These are phyloP conservation scores for Russula emetica DNA, from an alignment of 768 basidiomycete species.

Conservation along the genomic window DNA sequence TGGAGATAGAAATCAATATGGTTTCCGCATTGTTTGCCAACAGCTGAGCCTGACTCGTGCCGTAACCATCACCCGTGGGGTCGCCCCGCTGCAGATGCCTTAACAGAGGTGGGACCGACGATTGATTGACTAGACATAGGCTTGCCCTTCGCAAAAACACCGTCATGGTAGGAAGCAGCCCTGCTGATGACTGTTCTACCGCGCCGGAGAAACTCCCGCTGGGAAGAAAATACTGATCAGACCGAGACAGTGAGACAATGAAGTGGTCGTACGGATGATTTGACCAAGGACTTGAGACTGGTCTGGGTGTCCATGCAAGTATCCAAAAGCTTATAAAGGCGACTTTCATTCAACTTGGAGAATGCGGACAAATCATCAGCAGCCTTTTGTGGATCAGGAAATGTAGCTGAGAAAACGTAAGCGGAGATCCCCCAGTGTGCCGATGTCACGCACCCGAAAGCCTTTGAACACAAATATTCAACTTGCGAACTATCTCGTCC, in stretches of 20 bases:
- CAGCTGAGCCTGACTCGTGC: constrained; percentile 37
- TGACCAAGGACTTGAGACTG: constrained; percentile 74
- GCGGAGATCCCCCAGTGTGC: neutral
- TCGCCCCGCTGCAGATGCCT: constrained; percentile 54
- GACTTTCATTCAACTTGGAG: constrained; percentile 79
- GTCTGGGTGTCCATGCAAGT: constrained; percentile 80
- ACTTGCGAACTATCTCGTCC: constrained; percentile 50
- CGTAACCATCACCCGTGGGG: constrained; percentile 34
- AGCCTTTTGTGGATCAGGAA: constrained; percentile 69
- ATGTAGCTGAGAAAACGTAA: constrained; percentile 39
- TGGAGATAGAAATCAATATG: constrained; percentile 60
- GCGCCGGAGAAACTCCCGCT: constrained; percentile 78
- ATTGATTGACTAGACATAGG: constrained; percentile 75
- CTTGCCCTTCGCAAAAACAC: constrained; percentile 64
- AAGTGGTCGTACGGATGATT: constrained; percentile 55
- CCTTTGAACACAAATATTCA: constrained; percentile 52
- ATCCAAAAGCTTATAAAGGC: constrained; percentile 80
- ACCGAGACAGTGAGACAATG: neutral
- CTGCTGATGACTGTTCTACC: constrained; percentile 64
- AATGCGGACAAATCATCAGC: constrained; percentile 76
- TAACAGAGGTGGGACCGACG: constrained; percentile 77
- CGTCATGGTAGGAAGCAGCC: constrained; percentile 62
- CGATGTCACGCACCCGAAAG: constrained; percentile 52
- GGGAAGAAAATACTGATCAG: constrained; percentile 10
- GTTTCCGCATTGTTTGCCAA: constrained; percentile 47